Conservation (phyloP, 495 filamentous ascomycete genomes). For the Neurospora sp. region DNA sequence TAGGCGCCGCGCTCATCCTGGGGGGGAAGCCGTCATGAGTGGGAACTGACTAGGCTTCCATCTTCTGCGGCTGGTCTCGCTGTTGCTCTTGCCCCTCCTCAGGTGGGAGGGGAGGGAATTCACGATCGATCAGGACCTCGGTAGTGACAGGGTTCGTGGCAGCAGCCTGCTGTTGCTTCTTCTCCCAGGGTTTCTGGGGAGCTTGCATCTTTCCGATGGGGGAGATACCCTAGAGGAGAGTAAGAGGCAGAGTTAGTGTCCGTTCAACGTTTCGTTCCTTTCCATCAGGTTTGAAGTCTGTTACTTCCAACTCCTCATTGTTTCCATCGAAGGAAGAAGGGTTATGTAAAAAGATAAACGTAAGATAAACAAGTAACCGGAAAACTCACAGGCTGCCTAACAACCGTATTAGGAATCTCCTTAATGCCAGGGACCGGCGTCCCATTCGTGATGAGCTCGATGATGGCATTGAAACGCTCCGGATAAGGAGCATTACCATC, state of each 20-base stretch:
- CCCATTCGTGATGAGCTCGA: conserved; percentile 77
- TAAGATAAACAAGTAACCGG: background rate
- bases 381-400: conserved; percentile 41
- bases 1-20: background rate
- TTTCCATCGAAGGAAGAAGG: background rate
- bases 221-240: conserved; percentile 13
- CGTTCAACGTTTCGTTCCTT: background rate
- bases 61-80: background rate
- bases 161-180: conserved; percentile 1
- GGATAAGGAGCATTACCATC: conserved; percentile 58
- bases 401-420: conserved; percentile 76
- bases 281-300: background rate
- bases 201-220: conserved; percentile 26
- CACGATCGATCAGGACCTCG: conserved; percentile 10
- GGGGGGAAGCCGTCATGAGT: background rate
- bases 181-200: conserved; percentile 31
- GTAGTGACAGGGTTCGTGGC: background rate
- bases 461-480: conserved; percentile 76
- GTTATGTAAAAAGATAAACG: background rate
- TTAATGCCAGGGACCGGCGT: conserved; percentile 82
- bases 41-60: background rate
- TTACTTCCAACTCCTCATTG: background rate
- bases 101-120: conserved; percentile 17
- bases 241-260: background rate
- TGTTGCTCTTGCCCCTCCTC: background rate